A percentile compares a stretch with the other conserved stretches of the same genome.
Evolutionary conservation across 2,329 filamentous ascomycete genomes (phyloP).

Genomic region (Macrophomina tecta): DNA sequence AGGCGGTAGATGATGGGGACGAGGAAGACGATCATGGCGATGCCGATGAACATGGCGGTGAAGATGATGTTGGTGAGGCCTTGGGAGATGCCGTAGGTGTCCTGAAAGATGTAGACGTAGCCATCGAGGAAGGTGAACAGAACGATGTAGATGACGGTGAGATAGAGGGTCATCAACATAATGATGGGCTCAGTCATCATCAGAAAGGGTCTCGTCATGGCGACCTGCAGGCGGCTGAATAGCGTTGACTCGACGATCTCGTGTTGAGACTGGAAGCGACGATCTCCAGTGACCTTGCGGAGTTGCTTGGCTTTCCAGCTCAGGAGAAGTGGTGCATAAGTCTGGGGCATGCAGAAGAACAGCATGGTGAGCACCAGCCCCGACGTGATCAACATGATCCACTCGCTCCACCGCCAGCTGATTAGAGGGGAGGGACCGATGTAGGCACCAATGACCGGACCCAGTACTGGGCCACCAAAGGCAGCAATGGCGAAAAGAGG

Average conservation of each 20-base stretch:
- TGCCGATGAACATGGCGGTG: conserved; percentile 52
- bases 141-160: conserved; percentile 60
- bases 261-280: conserved; percentile 46
- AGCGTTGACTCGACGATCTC: conserved; percentile 31
- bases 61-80: conserved; percentile 57
- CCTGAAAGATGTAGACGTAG: conserved; percentile 58
- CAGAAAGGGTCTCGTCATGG: conserved; percentile 32
- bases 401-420: conserved; percentile 46
- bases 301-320: conserved; percentile 41
- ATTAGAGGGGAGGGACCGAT: conserved; percentile 43
- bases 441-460: conserved; percentile 43
- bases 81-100: conserved; percentile 54
- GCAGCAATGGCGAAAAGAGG: conserved; percentile 57
- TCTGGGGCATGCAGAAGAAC: conserved; percentile 56
- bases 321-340: conserved; percentile 50
- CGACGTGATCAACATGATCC: conserved; percentile 46
- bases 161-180: conserved; percentile 57
- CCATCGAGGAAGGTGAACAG: conserved; percentile 62
- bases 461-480: conserved; percentile 47
- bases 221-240: conserved; percentile 28
- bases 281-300: conserved; percentile 40
- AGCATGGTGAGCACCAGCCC: conserved; percentile 35
- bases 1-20: conserved; percentile 55
- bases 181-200: conserved; percentile 56
- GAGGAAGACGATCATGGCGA: conserved; percentile 45